phyloP scores from a whole-genome alignment of 108 stramenopile genomes.

The Seminavis robusta region DNA sequence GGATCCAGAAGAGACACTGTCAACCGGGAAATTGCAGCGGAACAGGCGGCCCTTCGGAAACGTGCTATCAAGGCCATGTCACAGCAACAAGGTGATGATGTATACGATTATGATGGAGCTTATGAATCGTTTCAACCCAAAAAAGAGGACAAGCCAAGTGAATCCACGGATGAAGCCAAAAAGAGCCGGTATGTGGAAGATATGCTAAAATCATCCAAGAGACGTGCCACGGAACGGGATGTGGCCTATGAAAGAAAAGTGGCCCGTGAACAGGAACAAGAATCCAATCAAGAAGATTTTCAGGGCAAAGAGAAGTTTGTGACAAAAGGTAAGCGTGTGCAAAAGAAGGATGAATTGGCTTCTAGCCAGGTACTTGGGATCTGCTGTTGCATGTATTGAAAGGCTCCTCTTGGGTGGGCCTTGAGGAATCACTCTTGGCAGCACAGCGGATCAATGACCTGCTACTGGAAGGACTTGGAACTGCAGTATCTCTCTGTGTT shows the following conservation, averaged over 20 bases:
- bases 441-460: no score
- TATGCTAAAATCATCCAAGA: constrained; percentile 52
- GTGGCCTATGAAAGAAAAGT: constrained; percentile 60
- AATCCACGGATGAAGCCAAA: constrained; percentile 6
- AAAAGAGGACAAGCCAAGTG: constrained; percentile 1
- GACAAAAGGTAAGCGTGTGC: no score
- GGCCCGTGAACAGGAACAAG: constrained; percentile 59
- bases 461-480: no score
- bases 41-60: constrained; percentile 67
- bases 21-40: constrained; percentile 58
- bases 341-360: no score
- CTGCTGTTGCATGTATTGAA: no score
- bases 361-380: no score
- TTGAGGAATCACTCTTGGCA: no score
- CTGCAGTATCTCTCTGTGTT: no score
- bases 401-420: no score
- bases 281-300: constrained; percentile 37
- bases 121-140: constrained; percentile 49
- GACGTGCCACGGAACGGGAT: constrained; percentile 63
- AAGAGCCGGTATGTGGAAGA: constrained; percentile 62
- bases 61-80: constrained; percentile 49
- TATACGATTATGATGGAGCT: constrained; percentile 74
- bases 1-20: constrained; percentile 27
- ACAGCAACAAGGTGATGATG: constrained; percentile 10
- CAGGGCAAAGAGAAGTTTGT: constrained; percentile 79